Percentiles rank a stretch among this genome's conserved stretches.
These are phyloP conservation scores for Stephania japonica DNA, from an alignment of 164 flowering plant species.

Conservation along the genomic window DNA sequence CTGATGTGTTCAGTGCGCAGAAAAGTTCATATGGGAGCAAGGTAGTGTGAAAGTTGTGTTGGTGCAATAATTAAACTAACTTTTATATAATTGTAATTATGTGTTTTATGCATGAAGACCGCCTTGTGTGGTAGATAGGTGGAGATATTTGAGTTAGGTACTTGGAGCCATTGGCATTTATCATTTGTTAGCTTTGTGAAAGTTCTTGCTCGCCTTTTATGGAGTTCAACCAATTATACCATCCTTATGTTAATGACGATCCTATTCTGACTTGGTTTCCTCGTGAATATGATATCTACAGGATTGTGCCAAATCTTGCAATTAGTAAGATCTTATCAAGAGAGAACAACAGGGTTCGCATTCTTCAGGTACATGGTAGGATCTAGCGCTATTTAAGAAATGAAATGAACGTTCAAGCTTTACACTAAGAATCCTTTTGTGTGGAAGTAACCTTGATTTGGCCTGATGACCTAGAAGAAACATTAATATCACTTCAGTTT, in stretches of 20 bases:
- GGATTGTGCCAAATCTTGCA: constrained; percentile 92
- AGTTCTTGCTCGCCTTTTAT: neutral
- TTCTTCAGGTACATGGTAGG: constrained; percentile 66
- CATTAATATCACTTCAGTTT: neutral
- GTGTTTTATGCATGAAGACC: neutral
- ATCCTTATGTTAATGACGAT: neutral
- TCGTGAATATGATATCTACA: constrained; percentile 32
- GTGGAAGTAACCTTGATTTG: neutral
- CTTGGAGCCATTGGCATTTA: neutral
- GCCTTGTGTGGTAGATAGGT: neutral
- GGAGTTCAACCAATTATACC: neutral
- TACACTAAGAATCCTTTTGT: neutral
- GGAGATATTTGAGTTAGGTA: neutral
- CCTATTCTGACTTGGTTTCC: constrained; percentile 11
- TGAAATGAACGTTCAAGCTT: neutral
- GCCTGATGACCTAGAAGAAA: neutral
- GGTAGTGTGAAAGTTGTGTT: no score
- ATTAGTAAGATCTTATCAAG: constrained; percentile 83
- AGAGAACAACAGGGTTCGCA: constrained; percentile 88
- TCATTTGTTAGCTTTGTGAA: neutral
- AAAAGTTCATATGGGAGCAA: no score
- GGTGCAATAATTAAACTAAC: neutral
- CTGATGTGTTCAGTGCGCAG: no score
- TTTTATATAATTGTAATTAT: neutral
- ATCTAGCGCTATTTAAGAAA: constrained; percentile 4